Evolutionary conservation across 371 early-diverging fungal species (phyloP), one percentile per base, ranked within the genome.

Genomic region (Saksenaea oblongispora): DNA sequence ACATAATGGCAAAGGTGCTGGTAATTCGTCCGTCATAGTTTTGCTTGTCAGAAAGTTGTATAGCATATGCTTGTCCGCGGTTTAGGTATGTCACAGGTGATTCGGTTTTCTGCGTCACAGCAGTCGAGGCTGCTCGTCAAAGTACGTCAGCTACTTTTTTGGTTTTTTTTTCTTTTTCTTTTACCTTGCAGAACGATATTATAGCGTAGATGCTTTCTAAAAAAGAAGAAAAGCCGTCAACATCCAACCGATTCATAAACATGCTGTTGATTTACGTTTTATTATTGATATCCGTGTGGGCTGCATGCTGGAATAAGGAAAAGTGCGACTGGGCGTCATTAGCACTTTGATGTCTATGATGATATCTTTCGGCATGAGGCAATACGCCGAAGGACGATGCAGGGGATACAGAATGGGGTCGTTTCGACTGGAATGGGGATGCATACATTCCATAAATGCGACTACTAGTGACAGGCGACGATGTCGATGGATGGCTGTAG

Each of bases 21-120:
- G 75, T 82, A 24, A 88, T 61, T 10, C 82, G 83, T 17, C 76
- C 82, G 56, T 84, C 82, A 55, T 60, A 73, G 5, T 27, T 24
- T 28, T 57, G 44, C 11, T 31, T 56, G 35, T 63, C 57, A 14
- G 26, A 17, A 27, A 67, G 36, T 2, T 56, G 58, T 13, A 68
- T 64, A 55, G 59, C 54, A 57, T 68, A 68, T 22, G 59, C 63
- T 41, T 68, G 69, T 13, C 56, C 65, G 44, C 88, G 86, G 63
- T 89, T 89, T 10, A 89, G 74, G 65, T 89, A 89, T 0, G 89
- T 89, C 28, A 86, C 68, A 2, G 85, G 74, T 1, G 79, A 70
- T 22, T 47, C 51, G 26, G 66, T 67, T 27, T 66, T 68, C 54
- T 74, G 76, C n/a, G 63, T 61, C 3, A 67, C 67, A 8, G 79